Percentiles rank a stretch among this genome's conserved stretches.
Evolutionary conservation across 163 green algal genomes (phyloP).

Genomic region (Chlamydomonas reinhardtii): DNA sequence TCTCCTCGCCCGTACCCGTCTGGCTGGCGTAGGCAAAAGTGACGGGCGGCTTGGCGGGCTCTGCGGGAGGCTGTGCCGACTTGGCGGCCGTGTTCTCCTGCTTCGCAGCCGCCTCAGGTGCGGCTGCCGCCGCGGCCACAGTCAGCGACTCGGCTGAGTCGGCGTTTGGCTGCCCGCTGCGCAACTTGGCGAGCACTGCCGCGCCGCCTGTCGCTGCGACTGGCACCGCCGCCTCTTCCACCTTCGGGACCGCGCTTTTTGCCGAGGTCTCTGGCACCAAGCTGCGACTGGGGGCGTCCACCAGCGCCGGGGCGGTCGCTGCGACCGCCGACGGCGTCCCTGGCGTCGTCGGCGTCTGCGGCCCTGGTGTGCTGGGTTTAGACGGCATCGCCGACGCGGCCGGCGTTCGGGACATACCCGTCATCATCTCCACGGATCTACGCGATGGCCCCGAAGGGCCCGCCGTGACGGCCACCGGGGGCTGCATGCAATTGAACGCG

Average conservation of each 20-base stretch:
- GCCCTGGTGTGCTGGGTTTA: too few species aligned
- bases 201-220: slow-evolving; percentile 39
- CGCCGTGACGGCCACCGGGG: too few species aligned
- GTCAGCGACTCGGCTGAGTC: slow-evolving; percentile 23
- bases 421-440: background rate
- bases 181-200: slow-evolving; percentile 39
- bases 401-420: too few species aligned
- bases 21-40: slow-evolving; percentile 87
- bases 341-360: too few species aligned
- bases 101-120: background rate
- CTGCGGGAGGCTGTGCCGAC: background rate
- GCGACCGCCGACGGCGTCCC: background rate
- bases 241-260: background rate
- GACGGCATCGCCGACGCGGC: too few species aligned
- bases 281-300: slow-evolving; percentile 1
- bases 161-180: slow-evolving; percentile 8
- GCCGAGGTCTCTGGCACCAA: background rate
- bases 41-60: slow-evolving; percentile 19
- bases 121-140: background rate
- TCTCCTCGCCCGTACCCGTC: slow-evolving; percentile 93
- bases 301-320: background rate
- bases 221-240: background rate
- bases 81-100: background rate
- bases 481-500: too few species aligned
- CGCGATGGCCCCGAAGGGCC: background rate